Evolutionary conservation across 345 rosid genomes (phyloP).

Genomic region (Cardamine occulta): DNA sequence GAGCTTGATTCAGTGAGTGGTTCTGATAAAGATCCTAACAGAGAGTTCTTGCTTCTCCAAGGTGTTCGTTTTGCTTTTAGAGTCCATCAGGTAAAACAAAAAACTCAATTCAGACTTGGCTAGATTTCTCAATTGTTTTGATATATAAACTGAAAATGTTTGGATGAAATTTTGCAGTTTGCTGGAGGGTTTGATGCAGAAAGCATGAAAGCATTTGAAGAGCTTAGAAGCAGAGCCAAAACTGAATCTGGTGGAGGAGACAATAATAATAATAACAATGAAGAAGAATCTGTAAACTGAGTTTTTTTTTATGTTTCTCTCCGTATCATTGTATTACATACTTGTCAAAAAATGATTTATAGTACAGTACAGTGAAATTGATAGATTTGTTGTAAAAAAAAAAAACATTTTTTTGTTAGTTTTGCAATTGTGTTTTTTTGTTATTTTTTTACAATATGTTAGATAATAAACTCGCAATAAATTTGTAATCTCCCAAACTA

Average conservation of each 20-base stretch:
- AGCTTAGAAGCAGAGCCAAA: conserved; percentile 72
- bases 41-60: conserved; percentile 92
- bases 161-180: conserved; percentile 55
- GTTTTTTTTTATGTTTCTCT: not conserved
- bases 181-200: conserved; percentile 98
- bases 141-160: conserved; percentile 7
- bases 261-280: conserved; percentile 12
- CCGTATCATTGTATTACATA: conserved; percentile 29
- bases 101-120: not conserved
- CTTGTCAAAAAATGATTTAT: conserved; percentile 17
- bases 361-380: conserved; percentile 41
- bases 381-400: conserved; percentile 16
- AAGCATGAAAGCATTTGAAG: conserved; percentile 99
- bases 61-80: conserved; percentile 96
- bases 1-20: conserved; percentile 82
- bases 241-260: conserved; percentile 52
- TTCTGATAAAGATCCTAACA: conserved; percentile 87
- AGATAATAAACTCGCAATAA: conserved; percentile 37
- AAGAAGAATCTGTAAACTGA: conserved; percentile 39
- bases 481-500: conserved; percentile 42
- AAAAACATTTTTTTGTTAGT: not conserved
- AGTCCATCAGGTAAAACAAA: conserved; percentile 78
- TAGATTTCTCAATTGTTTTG: not conserved
- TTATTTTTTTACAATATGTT: not conserved
- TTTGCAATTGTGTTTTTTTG: not conserved